Percentiles rank a stretch among this genome's conserved stretches.
Conservation (phyloP, 768 basidiomycete genomes). For the Lentinula lateritia region DNA sequence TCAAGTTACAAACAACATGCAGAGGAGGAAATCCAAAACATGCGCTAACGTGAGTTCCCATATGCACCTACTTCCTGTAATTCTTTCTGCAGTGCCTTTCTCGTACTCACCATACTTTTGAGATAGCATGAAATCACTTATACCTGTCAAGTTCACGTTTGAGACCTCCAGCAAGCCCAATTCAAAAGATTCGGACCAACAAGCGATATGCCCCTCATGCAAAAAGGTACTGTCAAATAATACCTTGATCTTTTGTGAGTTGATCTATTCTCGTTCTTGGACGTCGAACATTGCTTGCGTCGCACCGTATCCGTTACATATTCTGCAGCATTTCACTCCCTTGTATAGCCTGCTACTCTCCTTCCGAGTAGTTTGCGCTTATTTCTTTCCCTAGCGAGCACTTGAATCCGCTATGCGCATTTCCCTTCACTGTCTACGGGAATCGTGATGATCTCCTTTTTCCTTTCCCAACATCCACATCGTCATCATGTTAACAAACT, state of each 20-base stretch:
- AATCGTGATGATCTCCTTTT: too few relatives aligned
- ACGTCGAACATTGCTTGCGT: neutral
- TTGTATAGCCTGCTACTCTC: too few relatives aligned
- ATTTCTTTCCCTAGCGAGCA: too few relatives aligned
- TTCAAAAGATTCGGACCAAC: conserved; percentile 40
- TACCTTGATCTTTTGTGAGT: conserved; percentile 61
- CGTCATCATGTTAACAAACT: neutral
- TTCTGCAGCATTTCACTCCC: too few relatives aligned
- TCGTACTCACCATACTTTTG: neutral
- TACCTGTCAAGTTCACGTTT: conserved; percentile 75
- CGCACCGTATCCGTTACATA: too few relatives aligned
- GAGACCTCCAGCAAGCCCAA: conserved; percentile 30
- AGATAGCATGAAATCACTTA: conserved; percentile 72
- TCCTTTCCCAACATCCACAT: too few relatives aligned
- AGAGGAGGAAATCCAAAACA: conserved; percentile 77
- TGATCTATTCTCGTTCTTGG: neutral
- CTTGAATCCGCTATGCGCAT: neutral
- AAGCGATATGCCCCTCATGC: conserved; percentile 84
- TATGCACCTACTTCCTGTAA: conserved; percentile 4
- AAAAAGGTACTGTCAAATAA: conserved; percentile 82
- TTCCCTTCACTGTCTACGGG: neutral
- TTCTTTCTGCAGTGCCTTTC: too few relatives aligned
- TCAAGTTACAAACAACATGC: conserved; percentile 87
- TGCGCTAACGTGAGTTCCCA: conserved; percentile 57
- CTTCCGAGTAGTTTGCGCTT: too few relatives aligned